Evolutionary conservation across 257 asterid genomes (phyloP), one percentile per base, ranked within the genome.

Genomic region (Fraxinus cuspidata): DNA sequence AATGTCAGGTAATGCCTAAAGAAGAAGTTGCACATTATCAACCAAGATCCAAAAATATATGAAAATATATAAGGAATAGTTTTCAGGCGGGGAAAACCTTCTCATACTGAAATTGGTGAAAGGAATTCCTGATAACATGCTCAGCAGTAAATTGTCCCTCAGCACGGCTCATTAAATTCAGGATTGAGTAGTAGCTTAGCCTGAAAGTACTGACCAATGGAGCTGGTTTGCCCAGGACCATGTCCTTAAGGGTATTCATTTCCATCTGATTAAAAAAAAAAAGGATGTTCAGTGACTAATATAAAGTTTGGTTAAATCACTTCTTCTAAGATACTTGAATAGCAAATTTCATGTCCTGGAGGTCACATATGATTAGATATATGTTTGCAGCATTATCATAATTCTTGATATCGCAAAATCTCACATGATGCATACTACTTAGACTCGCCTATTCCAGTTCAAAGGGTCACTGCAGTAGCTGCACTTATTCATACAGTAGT

Each of bases 141-240:
- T 96, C 99, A 65, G 98, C 97, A 58, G 97, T 90, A 85, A 96
- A 92, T 85, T 96, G 99, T 58, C 98, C 98, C 87, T 96, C 98
- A 72, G 98, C 94, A 66, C 97, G 98, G 82, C 98, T 96, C 98
- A 96, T 90, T 82, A 96, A 88, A 83, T 96, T 96, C 84, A 93
- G 77, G 81, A 96, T 93, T 34, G 99, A 86, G 85, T 93, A 96
- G 91, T 96, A 96, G 88, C 99, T 96, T 71, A 96, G 85, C 88
- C 98, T 87, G 87, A 96, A 96, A 15, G 99, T 96, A 85, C 99
- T 96, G 88, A 96, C 90, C 84, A 96, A 80, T 63, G 98, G 99
- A 58, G 99, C 98, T 15, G 99, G 99, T 83, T 84, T 92, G 18
- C 99, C 99, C 88, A 96, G 84, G 79, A 96, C 92, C 98, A 96